Evolutionary conservation across 805 yeast genomes (phyloP).

Genomic region (Saccharomyces paradoxus): DNA sequence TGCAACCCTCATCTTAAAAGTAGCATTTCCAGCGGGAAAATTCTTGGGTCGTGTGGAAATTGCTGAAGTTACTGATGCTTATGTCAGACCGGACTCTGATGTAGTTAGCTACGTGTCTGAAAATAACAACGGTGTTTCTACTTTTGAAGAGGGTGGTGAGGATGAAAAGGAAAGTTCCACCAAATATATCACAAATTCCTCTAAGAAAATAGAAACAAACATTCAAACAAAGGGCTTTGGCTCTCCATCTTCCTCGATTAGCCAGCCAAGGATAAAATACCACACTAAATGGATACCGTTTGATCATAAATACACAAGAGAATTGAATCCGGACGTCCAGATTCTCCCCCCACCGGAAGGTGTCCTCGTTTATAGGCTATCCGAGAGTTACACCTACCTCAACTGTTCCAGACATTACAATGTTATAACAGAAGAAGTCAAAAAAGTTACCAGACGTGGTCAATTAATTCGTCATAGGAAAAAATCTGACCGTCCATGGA

Average conservation of each 20-base stretch:
- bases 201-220: neutral
- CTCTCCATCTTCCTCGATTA: neutral
- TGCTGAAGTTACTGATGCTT: constrained; percentile 63
- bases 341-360: constrained; percentile 85
- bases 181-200: neutral
- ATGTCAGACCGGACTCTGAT: constrained; percentile 23
- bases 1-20: constrained; percentile 62
- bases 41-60: constrained; percentile 73
- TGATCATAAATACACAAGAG: constrained; percentile 30
- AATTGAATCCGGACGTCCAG: constrained; percentile 46
- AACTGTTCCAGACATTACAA: constrained; percentile 73
- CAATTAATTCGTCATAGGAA: constrained; percentile 30
- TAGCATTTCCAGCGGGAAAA: constrained; percentile 73
- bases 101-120: neutral
- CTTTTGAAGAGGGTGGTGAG: constrained; percentile 10
- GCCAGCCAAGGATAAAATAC: constrained; percentile 31
- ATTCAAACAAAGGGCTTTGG: neutral
- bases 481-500: constrained; percentile 71
- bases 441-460: constrained; percentile 54
- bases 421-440: constrained; percentile 56
- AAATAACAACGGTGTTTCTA: neutral
- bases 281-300: constrained; percentile 67
- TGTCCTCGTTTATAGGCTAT: constrained; percentile 73
- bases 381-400: constrained; percentile 75
- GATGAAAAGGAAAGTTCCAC: constrained; percentile 3